These are phyloP conservation scores for Syzygium aromaticum DNA, from an alignment of 345 rosid genomes.

Conservation along the genomic window DNA sequence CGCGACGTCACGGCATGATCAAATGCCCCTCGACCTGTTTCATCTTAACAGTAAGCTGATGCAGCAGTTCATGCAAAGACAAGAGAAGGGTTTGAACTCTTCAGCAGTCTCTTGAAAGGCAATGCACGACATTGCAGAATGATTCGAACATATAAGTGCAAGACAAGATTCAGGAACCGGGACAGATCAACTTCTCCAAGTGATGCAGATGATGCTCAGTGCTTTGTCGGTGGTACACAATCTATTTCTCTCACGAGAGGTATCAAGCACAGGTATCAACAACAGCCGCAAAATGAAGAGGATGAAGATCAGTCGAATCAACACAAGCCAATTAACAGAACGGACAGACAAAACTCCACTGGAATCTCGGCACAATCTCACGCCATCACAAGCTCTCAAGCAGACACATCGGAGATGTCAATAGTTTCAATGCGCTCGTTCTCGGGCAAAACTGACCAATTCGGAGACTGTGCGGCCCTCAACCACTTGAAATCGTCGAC, in stretches of 20 bases:
- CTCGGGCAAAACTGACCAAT: conserved; percentile 67
- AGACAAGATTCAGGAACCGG: background rate
- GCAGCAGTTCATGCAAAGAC: background rate
- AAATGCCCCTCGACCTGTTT: background rate
- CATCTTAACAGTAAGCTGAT: background rate
- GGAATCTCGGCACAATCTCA: background rate
- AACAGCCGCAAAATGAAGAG: background rate
- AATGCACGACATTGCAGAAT: background rate
- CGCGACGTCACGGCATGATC: background rate
- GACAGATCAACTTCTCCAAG: background rate
- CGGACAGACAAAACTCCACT: background rate
- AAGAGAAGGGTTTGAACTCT: background rate
- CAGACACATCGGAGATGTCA: conserved; percentile 7
- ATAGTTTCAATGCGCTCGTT: conserved; percentile 37
- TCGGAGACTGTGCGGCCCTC: conserved; percentile 71
- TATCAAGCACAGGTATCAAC: background rate
- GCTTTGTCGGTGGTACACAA: background rate
- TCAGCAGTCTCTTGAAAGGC: background rate
- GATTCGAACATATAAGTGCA: background rate
- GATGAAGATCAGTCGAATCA: background rate
- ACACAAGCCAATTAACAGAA: background rate
- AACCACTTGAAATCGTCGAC: conserved; percentile 94
- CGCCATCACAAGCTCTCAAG: background rate
- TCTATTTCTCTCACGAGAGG: background rate
- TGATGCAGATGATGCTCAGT: background rate